Base-by-base conservation (phyloP, 495 filamentous ascomycete genomes). In the Eremomyces bilateralis region DNA sequence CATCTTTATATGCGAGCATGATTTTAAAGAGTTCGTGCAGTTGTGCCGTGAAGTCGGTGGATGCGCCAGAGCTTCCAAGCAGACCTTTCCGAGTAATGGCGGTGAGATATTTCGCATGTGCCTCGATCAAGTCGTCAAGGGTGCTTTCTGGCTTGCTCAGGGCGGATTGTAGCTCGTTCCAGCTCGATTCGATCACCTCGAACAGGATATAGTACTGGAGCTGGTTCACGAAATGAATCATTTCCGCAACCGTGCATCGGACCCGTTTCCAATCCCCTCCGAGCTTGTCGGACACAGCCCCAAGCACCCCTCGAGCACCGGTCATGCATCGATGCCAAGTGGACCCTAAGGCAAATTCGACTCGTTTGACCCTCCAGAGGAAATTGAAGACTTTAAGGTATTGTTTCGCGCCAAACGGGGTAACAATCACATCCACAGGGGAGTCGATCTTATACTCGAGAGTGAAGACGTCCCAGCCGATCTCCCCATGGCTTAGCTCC, bases 331-430 rank as follows among this genome's bases (percentile, higher is more conserved):
- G 81, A 33, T 83, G 71, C 90, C 90, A 99, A 27, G 80, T 83
- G 25, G 76, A 81, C 15, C 69, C 65, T 0, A 99, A 66, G 0
- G 78, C 81, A 51, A 95, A 99, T 50, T 95, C 90, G 33, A 99
- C 85, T 30, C 90, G 75, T 54, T 99, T 99, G 44, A 95, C 73
- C 36, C 90, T 79, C 90, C 90, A 99, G 3, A 99, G 71, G 53
- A 99, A 93, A 52, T 99, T 99, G 70, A 99, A 99, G 19, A 95
- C 79, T 47, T 94, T 94, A 40, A 99, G 73, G 52, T 99, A 99
- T 49, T 95, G 84, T 2, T 80, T 80, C 36, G 79, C 85, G 22
- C 78, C 82, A 69, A 80, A 91, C 1, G 84, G 79, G 1, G 85
- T 94, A 10, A 99, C 84, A 35, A 99, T 82, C 34, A 95, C 88